Conservation (phyloP, 169 alveolate genomes). For the Cryptosporidium tyzzeri region DNA sequence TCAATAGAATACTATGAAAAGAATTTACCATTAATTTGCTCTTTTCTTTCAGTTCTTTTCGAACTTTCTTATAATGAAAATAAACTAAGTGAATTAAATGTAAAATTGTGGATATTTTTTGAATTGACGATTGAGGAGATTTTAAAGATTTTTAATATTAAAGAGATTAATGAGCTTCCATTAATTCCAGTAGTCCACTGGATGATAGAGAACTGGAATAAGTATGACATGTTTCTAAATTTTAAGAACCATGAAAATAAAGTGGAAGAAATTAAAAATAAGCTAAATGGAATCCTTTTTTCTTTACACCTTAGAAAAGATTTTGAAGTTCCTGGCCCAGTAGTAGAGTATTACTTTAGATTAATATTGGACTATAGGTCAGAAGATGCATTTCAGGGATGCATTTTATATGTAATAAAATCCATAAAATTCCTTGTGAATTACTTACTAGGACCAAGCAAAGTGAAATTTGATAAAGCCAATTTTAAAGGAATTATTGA, state of each 20-base stretch:
- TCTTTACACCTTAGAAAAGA: constrained; percentile 24
- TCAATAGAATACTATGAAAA: constrained; percentile 13
- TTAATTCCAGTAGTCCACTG: constrained; percentile 30
- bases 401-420: constrained; percentile 19
- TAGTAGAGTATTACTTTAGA: not conserved
- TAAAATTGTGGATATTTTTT: constrained; percentile 33
- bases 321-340: not conserved
- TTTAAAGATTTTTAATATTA: not conserved
- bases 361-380: not conserved
- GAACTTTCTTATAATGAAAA: constrained; percentile 34
- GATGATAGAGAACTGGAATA: constrained; percentile 55
- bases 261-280: not conserved
- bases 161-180: not conserved
- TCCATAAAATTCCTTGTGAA: not conserved
- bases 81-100: not conserved
- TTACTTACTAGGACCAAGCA: not conserved
- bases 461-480: not conserved
- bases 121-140: constrained; percentile 1
- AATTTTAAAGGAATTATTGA: constrained; percentile 2
- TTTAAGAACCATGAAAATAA: not conserved
- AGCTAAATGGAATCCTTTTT: not conserved
- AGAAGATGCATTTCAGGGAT: constrained; percentile 8
- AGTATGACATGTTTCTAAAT: constrained; percentile 28
- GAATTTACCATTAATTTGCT: constrained; percentile 10
- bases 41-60: constrained; percentile 26